Evolutionary conservation across 345 rosid genomes (phyloP), one percentile per base, ranked within the genome.

Genomic region (Geranium brycei): DNA sequence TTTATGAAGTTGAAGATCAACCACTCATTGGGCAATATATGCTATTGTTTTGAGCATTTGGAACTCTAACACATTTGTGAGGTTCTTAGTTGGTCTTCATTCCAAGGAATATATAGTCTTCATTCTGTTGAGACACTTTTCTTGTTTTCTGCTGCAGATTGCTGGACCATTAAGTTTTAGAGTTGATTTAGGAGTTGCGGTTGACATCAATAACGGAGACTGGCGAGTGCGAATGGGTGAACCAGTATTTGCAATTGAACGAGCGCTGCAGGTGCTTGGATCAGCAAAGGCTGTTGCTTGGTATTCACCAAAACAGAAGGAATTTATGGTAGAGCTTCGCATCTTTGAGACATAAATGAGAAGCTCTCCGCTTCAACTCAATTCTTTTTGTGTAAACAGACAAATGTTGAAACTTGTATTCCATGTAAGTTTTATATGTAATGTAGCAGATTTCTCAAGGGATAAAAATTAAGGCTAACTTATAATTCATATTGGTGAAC

Each of bases 241-340:
- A 59, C 74, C 95, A 40, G 86, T 88, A 11, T 83, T 93, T 70
- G 91, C 99, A 5, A 7, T 90, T 1, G 97, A 93, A 68, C 85
- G 87, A 68, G 97, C 96, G 62, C 70, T 90, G 63, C 90, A 90
- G 66, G 96, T 90, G 71, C 96, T 90, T 72, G 83, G 72, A 66
- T 93, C 97, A 17, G 99, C 96, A 4, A 93, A 90, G 78, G 97
- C 96, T 31, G 75, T 83, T 51, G 96, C 96, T 59, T 93, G 96
- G 99, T 93, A 81, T 75, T 80, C 97, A 11, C 95, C 97, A 14
- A 81, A 82, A 78, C 88, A 80, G 19, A 77, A 71, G 51, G 99
- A 88, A 58, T 85, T 90, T 31, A 90, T 90, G 96, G 72, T 93
- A 55, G 97, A 93, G 75, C 95, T 90, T 72, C 80, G 96, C 3